These are phyloP conservation scores for Yamadazyma endophytica DNA, from an alignment of 805 yeast species.

Conservation along the genomic window DNA sequence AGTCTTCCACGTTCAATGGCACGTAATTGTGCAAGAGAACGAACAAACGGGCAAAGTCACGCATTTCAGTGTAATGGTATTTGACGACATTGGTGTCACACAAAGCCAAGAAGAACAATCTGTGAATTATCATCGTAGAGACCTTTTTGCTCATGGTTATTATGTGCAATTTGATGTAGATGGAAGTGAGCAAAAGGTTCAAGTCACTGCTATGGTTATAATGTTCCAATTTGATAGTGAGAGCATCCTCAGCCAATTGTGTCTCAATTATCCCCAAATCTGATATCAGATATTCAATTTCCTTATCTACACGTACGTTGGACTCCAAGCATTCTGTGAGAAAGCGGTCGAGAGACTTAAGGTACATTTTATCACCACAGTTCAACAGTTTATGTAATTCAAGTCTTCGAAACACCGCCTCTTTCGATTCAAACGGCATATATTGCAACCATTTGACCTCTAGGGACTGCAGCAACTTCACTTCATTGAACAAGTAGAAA, in stretches of 20 bases:
- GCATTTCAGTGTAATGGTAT: constrained; percentile 6
- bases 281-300: too few species aligned
- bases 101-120: constrained; percentile 12
- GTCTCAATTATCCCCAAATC: background rate
- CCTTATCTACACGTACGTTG: too few species aligned
- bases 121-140: background rate
- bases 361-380: too few species aligned
- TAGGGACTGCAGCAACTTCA: too few species aligned
- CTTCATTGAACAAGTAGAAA: constrained; percentile 6
- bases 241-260: background rate
- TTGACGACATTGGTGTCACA: constrained; percentile 27
- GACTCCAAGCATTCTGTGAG: too few species aligned
- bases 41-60: constrained; percentile 4
- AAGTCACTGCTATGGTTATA: constrained; percentile 4
- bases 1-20: too few species aligned
- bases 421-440: too few species aligned
- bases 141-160: background rate
- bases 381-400: too few species aligned
- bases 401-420: too few species aligned
- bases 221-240: constrained; percentile 6
- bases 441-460: too few species aligned
- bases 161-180: constrained; percentile 4
- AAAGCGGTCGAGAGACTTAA: too few species aligned
- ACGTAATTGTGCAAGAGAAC: background rate
- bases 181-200: constrained; percentile 3